phyloP scores from a whole-genome alignment of 805 yeast species.

The Candida odintsovae region DNA sequence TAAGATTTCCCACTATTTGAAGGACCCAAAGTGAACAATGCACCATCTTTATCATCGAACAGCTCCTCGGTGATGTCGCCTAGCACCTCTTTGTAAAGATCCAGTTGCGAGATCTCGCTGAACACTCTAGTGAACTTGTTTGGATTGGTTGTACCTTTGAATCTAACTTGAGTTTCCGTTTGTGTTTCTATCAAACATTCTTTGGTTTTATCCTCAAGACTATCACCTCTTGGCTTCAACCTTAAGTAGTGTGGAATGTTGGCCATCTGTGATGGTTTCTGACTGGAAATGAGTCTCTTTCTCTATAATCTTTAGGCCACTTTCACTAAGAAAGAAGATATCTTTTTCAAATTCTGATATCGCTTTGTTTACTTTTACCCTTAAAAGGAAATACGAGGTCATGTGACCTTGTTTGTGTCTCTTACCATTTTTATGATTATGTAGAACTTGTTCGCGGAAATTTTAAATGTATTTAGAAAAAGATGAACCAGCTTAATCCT shows the following conservation, averaged over 20 bases:
- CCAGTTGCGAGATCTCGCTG: conserved; percentile 27
- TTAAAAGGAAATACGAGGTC: conserved; percentile 2
- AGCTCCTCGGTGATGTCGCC: conserved; percentile 16
- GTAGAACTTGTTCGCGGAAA: background rate
- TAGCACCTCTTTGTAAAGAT: conserved; percentile 29
- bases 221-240: conserved; percentile 28
- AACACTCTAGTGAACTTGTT: conserved; percentile 30
- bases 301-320: too few relatives aligned
- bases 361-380: conserved; percentile 11
- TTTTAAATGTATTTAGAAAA: background rate
- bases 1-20: conserved; percentile 46
- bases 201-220: conserved; percentile 7
- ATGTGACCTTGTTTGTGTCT: background rate
- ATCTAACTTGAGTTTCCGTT: conserved; percentile 17
- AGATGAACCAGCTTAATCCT: background rate
- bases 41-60: conserved; percentile 32
- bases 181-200: conserved; percentile 21
- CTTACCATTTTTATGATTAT: background rate
- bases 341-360: background rate
- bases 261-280: conserved; percentile 1
- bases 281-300: background rate
- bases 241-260: conserved; percentile 33
- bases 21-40: conserved; percentile 46
- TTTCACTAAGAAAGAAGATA: background rate
- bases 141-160: conserved; percentile 22